These are phyloP conservation scores for Camellia lanceoleosa DNA, from an alignment of 148 eudicot species.

Conservation along the genomic window DNA sequence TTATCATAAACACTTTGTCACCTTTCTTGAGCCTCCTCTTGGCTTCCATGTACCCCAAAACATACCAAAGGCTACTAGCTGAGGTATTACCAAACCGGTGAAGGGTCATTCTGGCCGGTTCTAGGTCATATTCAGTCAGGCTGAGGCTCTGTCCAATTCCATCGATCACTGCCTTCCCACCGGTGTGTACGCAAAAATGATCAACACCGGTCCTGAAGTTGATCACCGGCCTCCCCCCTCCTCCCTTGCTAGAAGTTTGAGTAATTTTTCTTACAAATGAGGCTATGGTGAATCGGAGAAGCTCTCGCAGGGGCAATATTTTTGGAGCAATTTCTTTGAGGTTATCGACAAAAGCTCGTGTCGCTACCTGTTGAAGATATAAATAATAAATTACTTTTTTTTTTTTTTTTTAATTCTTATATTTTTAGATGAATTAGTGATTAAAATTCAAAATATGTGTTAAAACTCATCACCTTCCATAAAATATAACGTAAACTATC, in stretches of 20 bases:
- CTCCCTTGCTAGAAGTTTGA: neutral
- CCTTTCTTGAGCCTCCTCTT: conserved; percentile 51
- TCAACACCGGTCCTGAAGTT: conserved; percentile 48
- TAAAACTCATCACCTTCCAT: no score
- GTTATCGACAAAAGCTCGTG: conserved; percentile 18
- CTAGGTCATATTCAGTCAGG: conserved; percentile 37
- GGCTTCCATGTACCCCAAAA: conserved; percentile 57
- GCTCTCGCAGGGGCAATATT: conserved; percentile 11
- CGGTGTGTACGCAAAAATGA: conserved; percentile 61
- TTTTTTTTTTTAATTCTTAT: no score
- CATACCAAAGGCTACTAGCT: conserved; percentile 63
- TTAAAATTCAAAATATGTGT: no score
- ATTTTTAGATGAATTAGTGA: no score
- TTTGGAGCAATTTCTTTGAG: conserved; percentile 10
- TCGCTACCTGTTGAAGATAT: neutral
- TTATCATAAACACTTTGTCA: conserved; percentile 48
- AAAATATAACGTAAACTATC: no score
- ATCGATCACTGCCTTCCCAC: conserved; percentile 63
- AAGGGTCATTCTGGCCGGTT: conserved; percentile 64
- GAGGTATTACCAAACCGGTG: conserved; percentile 65
- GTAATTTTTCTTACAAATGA: conserved; percentile 1
- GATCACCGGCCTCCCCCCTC: conserved; percentile 16
- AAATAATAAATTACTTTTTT: no score
- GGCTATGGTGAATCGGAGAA: neutral
- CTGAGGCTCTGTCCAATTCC: conserved; percentile 43